Conservation (phyloP, 805 yeast genomes). For the Candida golubevii region DNA sequence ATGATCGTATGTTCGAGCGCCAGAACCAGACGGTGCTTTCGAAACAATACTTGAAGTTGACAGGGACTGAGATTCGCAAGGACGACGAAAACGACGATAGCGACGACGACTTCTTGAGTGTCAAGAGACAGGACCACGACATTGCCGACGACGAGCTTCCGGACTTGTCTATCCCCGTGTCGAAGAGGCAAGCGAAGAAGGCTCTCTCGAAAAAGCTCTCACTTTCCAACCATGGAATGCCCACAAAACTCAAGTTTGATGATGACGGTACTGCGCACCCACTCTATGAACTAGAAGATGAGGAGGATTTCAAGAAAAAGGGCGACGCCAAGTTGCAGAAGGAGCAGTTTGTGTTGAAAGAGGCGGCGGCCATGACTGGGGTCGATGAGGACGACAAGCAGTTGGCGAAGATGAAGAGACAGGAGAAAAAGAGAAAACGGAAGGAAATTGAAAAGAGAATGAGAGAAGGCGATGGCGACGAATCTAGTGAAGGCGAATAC, state of each 20-base stretch:
- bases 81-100: conserved; percentile 28
- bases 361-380: conserved; percentile 60
- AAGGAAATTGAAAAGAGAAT: conserved; percentile 67
- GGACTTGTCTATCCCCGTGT: conserved; percentile 57
- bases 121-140: conserved; percentile 75
- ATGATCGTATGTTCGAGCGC: conserved; percentile 94
- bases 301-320: conserved; percentile 76
- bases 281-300: conserved; percentile 84
- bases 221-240: conserved; percentile 54
- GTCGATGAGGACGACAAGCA: conserved; percentile 78
- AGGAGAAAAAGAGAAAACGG: conserved; percentile 85
- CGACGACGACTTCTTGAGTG: conserved; percentile 69
- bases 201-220: conserved; percentile 85
- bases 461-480: conserved; percentile 36
- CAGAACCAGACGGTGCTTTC: conserved; percentile 88
- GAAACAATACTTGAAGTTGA: conserved; percentile 78
- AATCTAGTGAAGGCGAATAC: conserved; percentile 25
- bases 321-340: conserved; percentile 68
- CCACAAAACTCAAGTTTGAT: conserved; percentile 81
- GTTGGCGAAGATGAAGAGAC: conserved; percentile 69
- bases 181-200: conserved; percentile 79
- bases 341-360: conserved; percentile 60
- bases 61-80: conserved; percentile 37
- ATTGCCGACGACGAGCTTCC: conserved; percentile 63
- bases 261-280: conserved; percentile 94